Base-by-base conservation (phyloP, 108 stramenopile genomes). In the Skeletonema potamos region DNA sequence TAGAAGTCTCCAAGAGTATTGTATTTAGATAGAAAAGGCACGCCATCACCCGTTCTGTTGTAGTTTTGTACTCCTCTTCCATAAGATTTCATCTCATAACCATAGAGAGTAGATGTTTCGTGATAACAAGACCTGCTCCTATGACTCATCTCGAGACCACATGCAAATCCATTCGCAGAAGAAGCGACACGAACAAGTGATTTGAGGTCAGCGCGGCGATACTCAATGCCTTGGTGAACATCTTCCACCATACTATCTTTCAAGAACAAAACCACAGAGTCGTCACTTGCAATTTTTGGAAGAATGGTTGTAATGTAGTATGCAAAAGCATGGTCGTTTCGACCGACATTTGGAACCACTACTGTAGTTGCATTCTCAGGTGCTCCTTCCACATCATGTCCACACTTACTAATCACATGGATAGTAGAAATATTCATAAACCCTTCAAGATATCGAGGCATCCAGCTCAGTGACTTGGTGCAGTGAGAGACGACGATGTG, bases 291-390 rank as follows among this genome's bases (percentile, higher is more conserved):
- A 12, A 58, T 18, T 26, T 60, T 20, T 10, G 73, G 67, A 60
- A 74, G 67, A 13, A 79, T 51, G 54, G 43, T 27, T 5, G 74
- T 46, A 27, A 68, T 61, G 44, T 62, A 81, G 54, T 76, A 64
- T 18, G 79, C 79, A 63, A 72, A 84, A 8, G 83, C 44, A 48
- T 84, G 83, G 27, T 84, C 83, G 20, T 66, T 68, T 33, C 83
- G 69, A 1, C 83, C 79, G 9, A 84, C 75, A 61, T 84, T 84
- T 13, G 68, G 74, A 6, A 84, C 20, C 41, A 62, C 58, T 18
- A 69, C 26, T 41, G 68, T 73, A 0, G 6, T 68, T 2, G 82
- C 22, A 3, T 33, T 13, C 4, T 66, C 24, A 1, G 70, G 74
- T 22, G 61, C 76, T 2, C 82, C 82, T 9, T 44, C 12, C 20